phyloP scores from a whole-genome alignment of 371 early-diverging fungal genomes.

The Haplosporangium sp. region DNA sequence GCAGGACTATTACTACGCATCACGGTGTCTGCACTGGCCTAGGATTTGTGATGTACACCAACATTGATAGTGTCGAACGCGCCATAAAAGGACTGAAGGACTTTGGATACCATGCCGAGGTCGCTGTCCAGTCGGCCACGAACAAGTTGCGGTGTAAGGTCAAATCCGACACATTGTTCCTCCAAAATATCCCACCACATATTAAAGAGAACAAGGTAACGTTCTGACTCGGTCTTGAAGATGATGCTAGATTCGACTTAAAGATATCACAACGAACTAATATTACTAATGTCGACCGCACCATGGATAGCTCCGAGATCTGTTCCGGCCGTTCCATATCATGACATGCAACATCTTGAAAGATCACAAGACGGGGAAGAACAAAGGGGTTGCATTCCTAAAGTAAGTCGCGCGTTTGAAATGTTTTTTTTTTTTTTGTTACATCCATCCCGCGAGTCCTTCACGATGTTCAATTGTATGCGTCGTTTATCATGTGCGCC shows the following conservation, averaged over 20 bases:
- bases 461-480: too few species aligned
- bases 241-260: neutral
- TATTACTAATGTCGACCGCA: neutral
- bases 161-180: constrained; percentile 38
- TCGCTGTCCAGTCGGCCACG: constrained; percentile 45
- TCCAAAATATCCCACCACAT: constrained; percentile 39
- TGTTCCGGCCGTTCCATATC: constrained; percentile 27
- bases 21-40: constrained; percentile 44
- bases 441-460: neutral
- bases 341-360: constrained; percentile 31
- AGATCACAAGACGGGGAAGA: constrained; percentile 35
- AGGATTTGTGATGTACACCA: constrained; percentile 50
- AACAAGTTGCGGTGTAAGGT: constrained; percentile 48
- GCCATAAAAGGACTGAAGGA: constrained; percentile 34
- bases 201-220: constrained; percentile 44
- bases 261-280: too few species aligned
- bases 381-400: constrained; percentile 43
- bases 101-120: constrained; percentile 43
- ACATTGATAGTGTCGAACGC: constrained; percentile 25
- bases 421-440: neutral
- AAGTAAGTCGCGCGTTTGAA: constrained; percentile 21
- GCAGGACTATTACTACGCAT: constrained; percentile 35
- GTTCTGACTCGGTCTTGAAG: neutral
- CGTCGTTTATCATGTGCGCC: too few species aligned
- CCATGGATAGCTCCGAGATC: constrained; percentile 29